These are phyloP conservation scores for Alternaria arborescens DNA, from an alignment of 2,329 filamentous ascomycete species.

Conservation along the genomic window DNA sequence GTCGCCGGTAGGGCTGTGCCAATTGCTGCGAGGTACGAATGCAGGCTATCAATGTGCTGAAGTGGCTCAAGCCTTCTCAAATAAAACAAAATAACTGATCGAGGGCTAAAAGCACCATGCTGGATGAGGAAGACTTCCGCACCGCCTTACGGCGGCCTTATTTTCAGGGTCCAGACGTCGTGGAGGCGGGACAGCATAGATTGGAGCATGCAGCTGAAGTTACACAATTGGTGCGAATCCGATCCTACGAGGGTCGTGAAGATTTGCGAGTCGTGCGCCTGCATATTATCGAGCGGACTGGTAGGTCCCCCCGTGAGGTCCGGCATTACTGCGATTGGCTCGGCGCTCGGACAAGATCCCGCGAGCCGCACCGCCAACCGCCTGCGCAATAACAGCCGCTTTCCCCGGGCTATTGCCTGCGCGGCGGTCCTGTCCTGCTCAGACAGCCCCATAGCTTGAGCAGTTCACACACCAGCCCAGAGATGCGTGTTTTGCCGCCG, in stretches of 20 bases:
- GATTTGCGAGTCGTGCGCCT: background rate
- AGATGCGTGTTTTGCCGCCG: no score
- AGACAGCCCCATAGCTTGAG: no score
- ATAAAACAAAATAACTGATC: background rate
- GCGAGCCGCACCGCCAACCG: background rate
- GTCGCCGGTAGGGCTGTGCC: background rate
- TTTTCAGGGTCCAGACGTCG: background rate
- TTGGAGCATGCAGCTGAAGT: background rate
- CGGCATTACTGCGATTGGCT: background rate
- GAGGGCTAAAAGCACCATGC: background rate
- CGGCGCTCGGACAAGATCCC: background rate
- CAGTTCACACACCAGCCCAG: no score
- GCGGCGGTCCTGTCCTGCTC: background rate
- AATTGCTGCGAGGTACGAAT: background rate
- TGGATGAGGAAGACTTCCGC: background rate
- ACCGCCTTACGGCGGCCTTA: background rate
- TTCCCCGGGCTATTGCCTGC: background rate
- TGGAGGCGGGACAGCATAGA: background rate
- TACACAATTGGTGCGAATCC: background rate
- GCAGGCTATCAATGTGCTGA: background rate
- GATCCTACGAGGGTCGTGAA: background rate
- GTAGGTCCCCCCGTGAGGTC: background rate
- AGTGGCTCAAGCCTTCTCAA: background rate
- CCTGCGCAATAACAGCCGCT: no score
- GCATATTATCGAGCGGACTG: background rate